These are phyloP conservation scores for Heterobasidion occidentale DNA, from an alignment of 1,284 basidiomycete species.

Conservation along the genomic window DNA sequence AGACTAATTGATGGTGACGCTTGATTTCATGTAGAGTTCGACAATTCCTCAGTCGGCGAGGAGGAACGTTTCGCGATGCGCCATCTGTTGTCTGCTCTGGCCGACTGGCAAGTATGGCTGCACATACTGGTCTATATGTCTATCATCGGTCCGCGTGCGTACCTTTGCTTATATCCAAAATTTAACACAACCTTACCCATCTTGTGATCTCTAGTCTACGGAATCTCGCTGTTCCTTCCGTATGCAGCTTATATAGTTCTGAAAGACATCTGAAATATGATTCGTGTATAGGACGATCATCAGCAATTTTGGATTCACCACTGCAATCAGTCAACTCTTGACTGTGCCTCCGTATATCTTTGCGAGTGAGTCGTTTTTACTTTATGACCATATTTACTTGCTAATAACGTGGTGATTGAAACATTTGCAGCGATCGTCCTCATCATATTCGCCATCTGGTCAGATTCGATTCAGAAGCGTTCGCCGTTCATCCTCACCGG, in stretches of 20 bases:
- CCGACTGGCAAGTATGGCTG: slow-evolving; percentile 62
- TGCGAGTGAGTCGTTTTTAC: slow-evolving; percentile 36
- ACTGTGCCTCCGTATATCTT: slow-evolving; percentile 64
- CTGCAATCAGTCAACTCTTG: slow-evolving; percentile 55
- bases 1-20: not conserved
- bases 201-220: slow-evolving; percentile 27
- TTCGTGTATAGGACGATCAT: slow-evolving; percentile 49
- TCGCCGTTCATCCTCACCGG: slow-evolving; percentile 54
- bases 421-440: slow-evolving; percentile 38
- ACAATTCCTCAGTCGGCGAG: slow-evolving; percentile 59
- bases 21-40: slow-evolving; percentile 35
- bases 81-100: slow-evolving; percentile 45
- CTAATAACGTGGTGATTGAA: not conserved
- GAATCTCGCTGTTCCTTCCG: slow-evolving; percentile 62
- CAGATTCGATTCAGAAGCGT: slow-evolving; percentile 50
- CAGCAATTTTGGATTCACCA: slow-evolving; percentile 49
- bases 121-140: slow-evolving; percentile 57
- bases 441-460: slow-evolving; percentile 44
- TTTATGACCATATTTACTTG: not conserved
- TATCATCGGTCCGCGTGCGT: slow-evolving; percentile 43
- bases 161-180: not conserved
- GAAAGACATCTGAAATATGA: not conserved
- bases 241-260: slow-evolving; percentile 22
- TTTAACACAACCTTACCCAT: slow-evolving; percentile 18
- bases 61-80: slow-evolving; percentile 49